Evolutionary conservation across 2,329 filamentous ascomycete genomes (phyloP).

Genomic region (Trichophyton verrucosum): DNA sequence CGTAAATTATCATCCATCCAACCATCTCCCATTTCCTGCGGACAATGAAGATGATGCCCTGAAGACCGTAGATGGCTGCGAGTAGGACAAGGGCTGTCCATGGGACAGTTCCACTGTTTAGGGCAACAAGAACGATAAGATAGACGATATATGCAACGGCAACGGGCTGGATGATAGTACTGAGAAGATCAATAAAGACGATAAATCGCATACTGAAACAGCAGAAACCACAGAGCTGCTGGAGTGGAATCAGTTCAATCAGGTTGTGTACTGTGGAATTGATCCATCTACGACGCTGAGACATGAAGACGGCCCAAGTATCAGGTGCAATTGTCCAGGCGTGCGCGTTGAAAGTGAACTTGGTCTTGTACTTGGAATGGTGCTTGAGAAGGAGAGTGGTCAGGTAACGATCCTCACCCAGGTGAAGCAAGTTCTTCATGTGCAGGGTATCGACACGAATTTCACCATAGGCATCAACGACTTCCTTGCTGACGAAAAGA

Average conservation of each 20-base stretch:
- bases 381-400: constrained; percentile 88
- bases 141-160: constrained; percentile 83
- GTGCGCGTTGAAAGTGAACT: constrained; percentile 84
- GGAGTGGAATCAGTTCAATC: constrained; percentile 83
- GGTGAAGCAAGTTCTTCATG: constrained; percentile 94
- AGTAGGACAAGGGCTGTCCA: constrained; percentile 81
- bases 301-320: constrained; percentile 86
- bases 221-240: constrained; percentile 96
- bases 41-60: constrained; percentile 92
- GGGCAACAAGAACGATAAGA: constrained; percentile 61
- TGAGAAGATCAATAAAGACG: constrained; percentile 85
- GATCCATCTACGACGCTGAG: constrained; percentile 97
- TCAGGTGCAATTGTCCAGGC: constrained; percentile 97
- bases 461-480: constrained; percentile 75
- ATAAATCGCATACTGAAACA: constrained; percentile 99
- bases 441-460: constrained; percentile 96
- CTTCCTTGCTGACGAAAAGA: constrained; percentile 85
- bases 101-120: constrained; percentile 54
- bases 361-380: constrained; percentile 93
- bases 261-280: constrained; percentile 98
- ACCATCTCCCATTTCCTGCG: constrained; percentile 99
- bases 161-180: constrained; percentile 83
- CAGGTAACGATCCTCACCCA: constrained; percentile 94
- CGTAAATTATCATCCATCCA: constrained; percentile 96
- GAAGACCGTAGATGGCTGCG: constrained; percentile 91